A percentile compares a stretch with the other conserved stretches of the same genome.
Conservation (phyloP, 2,329 filamentous ascomycete genomes). For the Paramyrothecium roridum region DNA sequence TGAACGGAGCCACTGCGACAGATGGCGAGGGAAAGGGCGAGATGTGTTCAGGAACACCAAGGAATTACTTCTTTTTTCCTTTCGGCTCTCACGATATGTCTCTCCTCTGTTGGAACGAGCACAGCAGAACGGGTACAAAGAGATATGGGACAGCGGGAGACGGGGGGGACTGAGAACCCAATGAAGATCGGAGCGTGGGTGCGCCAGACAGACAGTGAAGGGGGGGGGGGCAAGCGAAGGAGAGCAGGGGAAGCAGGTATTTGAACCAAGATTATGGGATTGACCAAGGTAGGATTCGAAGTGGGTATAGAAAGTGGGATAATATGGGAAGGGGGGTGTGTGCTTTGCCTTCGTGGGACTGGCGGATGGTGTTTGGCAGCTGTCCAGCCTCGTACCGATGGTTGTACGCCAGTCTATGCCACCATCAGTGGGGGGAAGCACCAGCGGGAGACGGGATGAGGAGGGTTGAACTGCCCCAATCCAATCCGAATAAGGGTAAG, state of each 20-base stretch:
- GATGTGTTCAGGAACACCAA: slow-evolving; percentile 9
- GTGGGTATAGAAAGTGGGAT: slow-evolving; percentile 28
- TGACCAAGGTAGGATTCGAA: slow-evolving; percentile 27
- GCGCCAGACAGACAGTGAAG: slow-evolving; percentile 22
- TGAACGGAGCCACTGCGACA: slow-evolving; percentile 3
- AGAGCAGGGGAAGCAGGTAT: slow-evolving; percentile 27
- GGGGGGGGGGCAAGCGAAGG: slow-evolving; percentile 23
- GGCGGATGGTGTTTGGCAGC: slow-evolving; percentile 19
- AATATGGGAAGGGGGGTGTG: slow-evolving; percentile 23
- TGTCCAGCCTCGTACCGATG: slow-evolving; percentile 7
- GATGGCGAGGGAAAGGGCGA: slow-evolving; percentile 9
- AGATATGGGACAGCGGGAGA: neutral
- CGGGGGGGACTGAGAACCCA: neutral
- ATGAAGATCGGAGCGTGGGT: slow-evolving; percentile 21
- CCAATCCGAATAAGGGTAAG: neutral
- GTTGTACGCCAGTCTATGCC: neutral
- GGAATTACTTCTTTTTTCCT: slow-evolving; percentile 10
- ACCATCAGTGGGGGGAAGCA: neutral
- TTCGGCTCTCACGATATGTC: slow-evolving; percentile 3
- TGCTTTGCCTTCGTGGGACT: slow-evolving; percentile 13
- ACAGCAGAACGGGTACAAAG: neutral
- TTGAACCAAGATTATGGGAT: slow-evolving; percentile 30
- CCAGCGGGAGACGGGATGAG: neutral
- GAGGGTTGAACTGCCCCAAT: neutral
- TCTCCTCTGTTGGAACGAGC: neutral